Evolutionary conservation across 2,329 filamentous ascomycete genomes (phyloP).

Genomic region (Fusarium pseudonygamai): DNA sequence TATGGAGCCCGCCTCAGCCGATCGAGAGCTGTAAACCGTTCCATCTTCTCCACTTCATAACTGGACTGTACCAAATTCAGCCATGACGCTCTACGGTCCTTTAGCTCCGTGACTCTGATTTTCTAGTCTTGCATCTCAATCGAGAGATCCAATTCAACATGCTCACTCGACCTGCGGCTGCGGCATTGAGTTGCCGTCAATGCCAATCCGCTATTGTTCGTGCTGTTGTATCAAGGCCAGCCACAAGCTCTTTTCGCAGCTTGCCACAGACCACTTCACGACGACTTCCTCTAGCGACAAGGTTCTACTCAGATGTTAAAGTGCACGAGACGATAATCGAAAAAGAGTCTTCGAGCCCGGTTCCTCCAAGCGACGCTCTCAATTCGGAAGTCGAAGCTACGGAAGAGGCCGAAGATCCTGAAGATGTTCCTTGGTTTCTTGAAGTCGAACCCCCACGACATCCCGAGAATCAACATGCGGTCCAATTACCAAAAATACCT

Average conservation of each 20-base stretch:
- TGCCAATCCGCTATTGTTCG: conserved; percentile 46
- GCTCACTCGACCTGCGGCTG: conserved; percentile 45
- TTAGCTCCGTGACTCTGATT: background rate
- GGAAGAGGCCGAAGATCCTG: conserved; percentile 44
- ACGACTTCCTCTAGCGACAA: conserved; percentile 32
- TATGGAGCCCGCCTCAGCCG: background rate
- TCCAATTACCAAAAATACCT: conserved; percentile 66
- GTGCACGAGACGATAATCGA: conserved; percentile 12
- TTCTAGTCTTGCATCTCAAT: background rate
- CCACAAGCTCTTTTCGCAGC: conserved; percentile 34
- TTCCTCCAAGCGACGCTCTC: conserved; percentile 25
- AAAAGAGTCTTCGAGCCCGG: conserved; percentile 14
- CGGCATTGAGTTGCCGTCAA: conserved; percentile 45
- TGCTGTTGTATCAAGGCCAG: conserved; percentile 41
- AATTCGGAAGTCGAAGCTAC: conserved; percentile 47
- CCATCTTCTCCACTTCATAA: conserved; percentile 24
- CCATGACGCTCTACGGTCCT: conserved; percentile 11
- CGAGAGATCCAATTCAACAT: conserved; percentile 27
- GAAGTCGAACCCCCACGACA: conserved; percentile 72
- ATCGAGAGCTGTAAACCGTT: background rate
- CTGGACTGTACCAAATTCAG: conserved; percentile 6
- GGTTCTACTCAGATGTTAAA: conserved; percentile 38
- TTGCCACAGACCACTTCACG: conserved; percentile 35
- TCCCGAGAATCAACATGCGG: conserved; percentile 57
- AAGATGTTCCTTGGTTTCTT: conserved; percentile 82